A percentile compares a stretch with the other conserved stretches of the same genome.
These are phyloP conservation scores for Aureobasidium pullulans DNA, from an alignment of 2,329 filamentous ascomycete species.

Conservation along the genomic window DNA sequence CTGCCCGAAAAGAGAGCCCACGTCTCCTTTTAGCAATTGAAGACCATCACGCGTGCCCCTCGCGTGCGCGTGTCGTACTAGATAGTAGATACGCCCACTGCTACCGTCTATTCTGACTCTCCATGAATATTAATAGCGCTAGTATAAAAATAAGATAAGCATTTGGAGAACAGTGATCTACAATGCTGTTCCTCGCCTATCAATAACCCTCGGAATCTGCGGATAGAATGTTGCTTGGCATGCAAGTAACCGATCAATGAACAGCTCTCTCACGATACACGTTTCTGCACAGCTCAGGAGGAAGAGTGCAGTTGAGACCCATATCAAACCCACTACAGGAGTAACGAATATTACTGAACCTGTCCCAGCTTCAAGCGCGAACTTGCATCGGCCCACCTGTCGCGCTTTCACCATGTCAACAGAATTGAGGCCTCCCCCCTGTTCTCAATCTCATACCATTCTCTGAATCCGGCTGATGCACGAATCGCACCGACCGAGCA, in stretches of 20 bases:
- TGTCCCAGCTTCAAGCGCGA: not conserved
- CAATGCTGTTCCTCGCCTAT: not conserved
- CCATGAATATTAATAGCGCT: not conserved
- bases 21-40: not conserved
- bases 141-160: conserved; percentile 9
- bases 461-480: not conserved
- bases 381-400: not conserved
- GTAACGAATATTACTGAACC: not conserved
- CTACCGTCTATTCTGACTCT: not conserved
- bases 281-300: not conserved
- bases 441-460: conserved; percentile 1
- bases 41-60: not conserved
- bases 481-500: not conserved
- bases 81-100: not conserved
- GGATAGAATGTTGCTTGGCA: not conserved
- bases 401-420: conserved; percentile 1
- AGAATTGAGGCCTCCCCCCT: not conserved
- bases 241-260: conserved; percentile 4
- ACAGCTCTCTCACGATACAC: not conserved
- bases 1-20: not conserved
- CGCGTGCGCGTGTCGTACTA: conserved; percentile 4
- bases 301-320: not conserved
- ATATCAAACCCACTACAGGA: not conserved
- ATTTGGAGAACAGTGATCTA: not conserved
- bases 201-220: conserved; percentile 1